Conservation (phyloP, 2,329 filamentous ascomycete species). For the Madurella mycetomatis region DNA sequence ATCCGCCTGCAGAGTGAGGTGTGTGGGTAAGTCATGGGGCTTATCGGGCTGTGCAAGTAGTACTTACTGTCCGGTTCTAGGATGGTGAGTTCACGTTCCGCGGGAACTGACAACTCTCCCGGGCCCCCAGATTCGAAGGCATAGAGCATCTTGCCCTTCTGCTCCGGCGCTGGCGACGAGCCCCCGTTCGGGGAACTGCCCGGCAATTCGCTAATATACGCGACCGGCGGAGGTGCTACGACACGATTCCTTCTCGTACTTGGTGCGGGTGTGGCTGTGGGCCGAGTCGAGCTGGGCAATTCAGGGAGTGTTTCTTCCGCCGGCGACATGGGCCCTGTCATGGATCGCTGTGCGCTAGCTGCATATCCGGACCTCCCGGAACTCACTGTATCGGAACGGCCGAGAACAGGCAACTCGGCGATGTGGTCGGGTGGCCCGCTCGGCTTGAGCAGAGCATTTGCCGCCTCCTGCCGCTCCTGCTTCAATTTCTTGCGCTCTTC, state of each 20-base stretch:
- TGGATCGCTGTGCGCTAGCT: slow-evolving; percentile 69
- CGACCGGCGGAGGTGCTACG: slow-evolving; percentile 78
- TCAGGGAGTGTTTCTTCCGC: slow-evolving; percentile 48
- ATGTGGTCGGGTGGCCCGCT: slow-evolving; percentile 45
- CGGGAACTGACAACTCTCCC: slow-evolving; percentile 75
- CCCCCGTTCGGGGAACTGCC: slow-evolving; percentile 44
- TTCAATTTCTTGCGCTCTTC: slow-evolving; percentile 96
- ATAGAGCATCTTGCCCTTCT: slow-evolving; percentile 85
- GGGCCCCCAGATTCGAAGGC: slow-evolving; percentile 73
- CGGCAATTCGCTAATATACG: slow-evolving; percentile 69
- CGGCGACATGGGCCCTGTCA: slow-evolving; percentile 57
- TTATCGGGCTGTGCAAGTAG: not conserved
- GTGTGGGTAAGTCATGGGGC: slow-evolving; percentile 28
- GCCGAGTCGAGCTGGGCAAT: slow-evolving; percentile 34
- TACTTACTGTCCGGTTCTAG: slow-evolving; percentile 82
- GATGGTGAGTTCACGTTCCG: slow-evolving; percentile 72
- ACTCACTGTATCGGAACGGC: slow-evolving; percentile 81
- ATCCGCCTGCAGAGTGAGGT: slow-evolving; percentile 60
- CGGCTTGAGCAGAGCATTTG: slow-evolving; percentile 56
- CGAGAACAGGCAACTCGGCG: slow-evolving; percentile 64
- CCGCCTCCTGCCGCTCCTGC: slow-evolving; percentile 73
- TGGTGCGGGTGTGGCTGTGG: slow-evolving; percentile 32
- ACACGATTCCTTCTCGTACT: slow-evolving; percentile 60
- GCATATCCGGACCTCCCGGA: slow-evolving; percentile 86
- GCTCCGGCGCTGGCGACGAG: slow-evolving; percentile 42